Conservation (phyloP, 2,329 filamentous ascomycete genomes). For the Trichoderma sp. region DNA sequence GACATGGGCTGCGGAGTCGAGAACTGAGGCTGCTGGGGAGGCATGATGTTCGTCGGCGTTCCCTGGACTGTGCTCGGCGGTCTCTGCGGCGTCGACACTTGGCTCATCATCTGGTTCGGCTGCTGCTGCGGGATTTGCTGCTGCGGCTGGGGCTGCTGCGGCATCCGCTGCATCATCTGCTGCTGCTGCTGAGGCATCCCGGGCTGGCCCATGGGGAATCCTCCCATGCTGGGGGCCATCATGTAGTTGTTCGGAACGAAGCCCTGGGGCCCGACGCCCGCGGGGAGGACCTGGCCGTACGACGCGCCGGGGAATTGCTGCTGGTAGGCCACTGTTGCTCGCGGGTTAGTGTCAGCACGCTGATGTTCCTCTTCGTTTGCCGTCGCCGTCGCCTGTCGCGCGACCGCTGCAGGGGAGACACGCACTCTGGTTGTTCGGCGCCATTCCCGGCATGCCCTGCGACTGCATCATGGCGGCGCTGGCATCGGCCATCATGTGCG, state of each 20-base stretch:
- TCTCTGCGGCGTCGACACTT: conserved; percentile 26
- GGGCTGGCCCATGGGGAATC: conserved; percentile 54
- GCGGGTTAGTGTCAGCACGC: conserved; percentile 21
- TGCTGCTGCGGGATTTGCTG: conserved; percentile 33
- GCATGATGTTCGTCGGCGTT: conserved; percentile 29
- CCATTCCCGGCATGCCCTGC: conserved; percentile 57
- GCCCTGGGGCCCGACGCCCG: conserved; percentile 50
- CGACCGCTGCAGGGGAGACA: conserved; percentile 21
- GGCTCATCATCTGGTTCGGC: conserved; percentile 22
- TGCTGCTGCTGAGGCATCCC: conserved; percentile 48
- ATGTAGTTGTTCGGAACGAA: conserved; percentile 46
- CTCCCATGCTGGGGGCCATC: conserved; percentile 52
- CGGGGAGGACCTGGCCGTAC: conserved; percentile 52
- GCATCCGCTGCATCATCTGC: conserved; percentile 45
- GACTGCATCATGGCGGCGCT: conserved; percentile 63
- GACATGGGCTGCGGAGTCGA: conserved; percentile 36
- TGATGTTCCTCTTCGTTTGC: neutral
- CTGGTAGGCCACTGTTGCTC: conserved; percentile 54
- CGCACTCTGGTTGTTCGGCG: conserved; percentile 59
- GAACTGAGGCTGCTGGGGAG: conserved; percentile 34
- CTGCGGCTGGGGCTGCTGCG: conserved; percentile 31
- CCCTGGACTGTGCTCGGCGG: conserved; percentile 26
- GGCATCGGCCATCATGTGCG: conserved; percentile 54
- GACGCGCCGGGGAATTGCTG: conserved; percentile 57
- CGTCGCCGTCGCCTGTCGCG: neutral